Evolutionary conservation across 176 grass and related monocot genomes (phyloP).

Genomic region (Avena insularis): DNA sequence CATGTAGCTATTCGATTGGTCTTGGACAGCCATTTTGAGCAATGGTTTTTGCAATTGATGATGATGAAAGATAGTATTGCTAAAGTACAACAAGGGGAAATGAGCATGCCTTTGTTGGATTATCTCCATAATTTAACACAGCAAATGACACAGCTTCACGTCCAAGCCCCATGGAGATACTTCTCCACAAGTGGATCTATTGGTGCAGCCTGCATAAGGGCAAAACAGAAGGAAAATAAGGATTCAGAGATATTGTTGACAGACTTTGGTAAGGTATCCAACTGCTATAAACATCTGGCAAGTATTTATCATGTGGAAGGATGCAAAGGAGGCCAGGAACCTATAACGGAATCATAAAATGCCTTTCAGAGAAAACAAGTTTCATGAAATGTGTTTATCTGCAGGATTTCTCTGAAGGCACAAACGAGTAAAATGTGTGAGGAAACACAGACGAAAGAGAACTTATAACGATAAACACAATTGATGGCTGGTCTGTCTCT

Average conservation of each 20-base stretch:
- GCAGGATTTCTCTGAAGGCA: background rate
- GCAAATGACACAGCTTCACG: conserved; percentile 88
- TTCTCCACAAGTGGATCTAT: conserved; percentile 86
- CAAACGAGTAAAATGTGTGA: background rate
- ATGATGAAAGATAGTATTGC: conserved; percentile 1
- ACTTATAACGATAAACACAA: background rate
- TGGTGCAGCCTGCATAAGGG: conserved; percentile 59
- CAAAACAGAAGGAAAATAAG: conserved; percentile 1
- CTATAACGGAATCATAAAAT: conserved; percentile 12
- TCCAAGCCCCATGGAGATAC: conserved; percentile 76
- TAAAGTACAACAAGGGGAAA: conserved; percentile 14
- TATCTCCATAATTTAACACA: conserved; percentile 91
- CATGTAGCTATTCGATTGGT: background rate
- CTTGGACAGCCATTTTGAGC: background rate
- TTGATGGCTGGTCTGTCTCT: background rate
- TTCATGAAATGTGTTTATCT: background rate
- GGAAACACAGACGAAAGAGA: background rate
- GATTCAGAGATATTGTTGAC: background rate
- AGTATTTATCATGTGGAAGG: conserved; percentile 16
- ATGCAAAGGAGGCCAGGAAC: background rate
- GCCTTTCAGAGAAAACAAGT: background rate
- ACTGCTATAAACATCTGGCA: background rate
- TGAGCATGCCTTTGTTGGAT: conserved; percentile 62
- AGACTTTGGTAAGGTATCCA: background rate
- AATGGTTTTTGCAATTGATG: conserved; percentile 7